Evolutionary conservation across 2,329 filamentous ascomycete genomes (phyloP).

Genomic region (Amauroascus niger): DNA sequence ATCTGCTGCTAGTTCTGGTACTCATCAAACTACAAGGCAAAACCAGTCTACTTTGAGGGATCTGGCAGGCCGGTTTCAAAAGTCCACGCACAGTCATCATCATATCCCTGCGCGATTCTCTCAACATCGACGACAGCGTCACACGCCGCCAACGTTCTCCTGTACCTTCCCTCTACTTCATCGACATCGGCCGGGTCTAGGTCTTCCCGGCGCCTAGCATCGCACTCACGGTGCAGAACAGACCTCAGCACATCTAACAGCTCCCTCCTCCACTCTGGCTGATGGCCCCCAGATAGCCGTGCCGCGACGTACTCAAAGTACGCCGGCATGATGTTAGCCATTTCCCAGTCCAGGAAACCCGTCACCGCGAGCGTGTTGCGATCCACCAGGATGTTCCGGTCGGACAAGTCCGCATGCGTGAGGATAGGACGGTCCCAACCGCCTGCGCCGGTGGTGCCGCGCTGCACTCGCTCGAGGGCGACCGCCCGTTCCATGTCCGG

Average conservation of each 20-base stretch:
- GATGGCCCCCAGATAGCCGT: conserved; percentile 17
- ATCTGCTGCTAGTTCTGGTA: too few relatives aligned
- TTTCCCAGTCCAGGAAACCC: conserved; percentile 18
- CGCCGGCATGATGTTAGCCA: conserved; percentile 17
- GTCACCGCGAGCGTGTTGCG: conserved; percentile 16
- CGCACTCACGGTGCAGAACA: conserved; percentile 17
- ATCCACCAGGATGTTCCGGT: conserved; percentile 17
- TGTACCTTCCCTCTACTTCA: conserved; percentile 14
- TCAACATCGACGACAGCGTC: conserved; percentile 14
- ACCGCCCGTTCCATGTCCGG: conserved; percentile 10
- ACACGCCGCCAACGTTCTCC: conserved; percentile 14
- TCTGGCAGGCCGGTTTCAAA: conserved; percentile 15
- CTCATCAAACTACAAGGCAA: conserved; percentile 1
- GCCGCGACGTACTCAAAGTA: conserved; percentile 18
- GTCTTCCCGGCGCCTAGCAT: too few relatives aligned
- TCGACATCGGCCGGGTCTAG: neutral
- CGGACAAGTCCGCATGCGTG: conserved; percentile 16
- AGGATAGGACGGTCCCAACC: conserved; percentile 16
- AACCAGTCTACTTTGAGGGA: neutral
- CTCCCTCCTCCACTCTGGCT: conserved; percentile 15
- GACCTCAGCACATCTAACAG: conserved; percentile 17
- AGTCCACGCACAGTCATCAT: conserved; percentile 16
- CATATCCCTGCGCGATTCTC: conserved; percentile 15
- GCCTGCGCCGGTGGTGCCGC: conserved; percentile 12
- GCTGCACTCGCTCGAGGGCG: conserved; percentile 16